phyloP scores from a whole-genome alignment of 495 filamentous ascomycete genomes.

The Penicillium waksmanii region DNA sequence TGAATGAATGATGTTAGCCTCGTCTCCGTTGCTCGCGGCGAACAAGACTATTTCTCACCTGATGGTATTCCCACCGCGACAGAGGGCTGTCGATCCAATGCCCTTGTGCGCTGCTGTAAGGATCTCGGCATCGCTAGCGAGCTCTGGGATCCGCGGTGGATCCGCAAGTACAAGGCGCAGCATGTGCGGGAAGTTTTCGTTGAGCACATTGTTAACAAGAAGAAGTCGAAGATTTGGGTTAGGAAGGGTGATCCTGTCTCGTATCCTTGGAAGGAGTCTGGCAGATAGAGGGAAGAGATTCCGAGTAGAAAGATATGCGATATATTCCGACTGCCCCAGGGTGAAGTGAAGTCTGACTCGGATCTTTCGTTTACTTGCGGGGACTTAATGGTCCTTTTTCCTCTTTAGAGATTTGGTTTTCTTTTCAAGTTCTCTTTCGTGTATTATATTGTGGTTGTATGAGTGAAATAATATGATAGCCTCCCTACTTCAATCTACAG shows the following conservation, averaged over 20 bases:
- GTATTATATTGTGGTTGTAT: constrained; percentile 12
- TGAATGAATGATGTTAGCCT: constrained; percentile 55
- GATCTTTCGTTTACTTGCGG: no score
- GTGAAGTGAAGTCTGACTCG: no score
- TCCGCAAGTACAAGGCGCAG: constrained; percentile 68
- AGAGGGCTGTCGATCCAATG: constrained; percentile 96
- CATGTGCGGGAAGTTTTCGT: constrained; percentile 78
- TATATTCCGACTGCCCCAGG: background rate
- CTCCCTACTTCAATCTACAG: background rate
- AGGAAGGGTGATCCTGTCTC: constrained; percentile 79
- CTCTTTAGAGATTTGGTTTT: background rate
- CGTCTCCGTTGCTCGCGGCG: constrained; percentile 89
- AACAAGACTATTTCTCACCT: constrained; percentile 91
- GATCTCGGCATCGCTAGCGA: constrained; percentile 94
- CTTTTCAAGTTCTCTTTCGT: background rate
- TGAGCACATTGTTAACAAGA: constrained; percentile 83
- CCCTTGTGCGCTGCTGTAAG: constrained; percentile 95
- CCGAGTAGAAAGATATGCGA: background rate
- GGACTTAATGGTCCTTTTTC: no score
- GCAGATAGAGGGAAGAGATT: constrained; percentile 29
- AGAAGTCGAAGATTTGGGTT: constrained; percentile 83
- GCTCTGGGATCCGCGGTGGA: constrained; percentile 94
- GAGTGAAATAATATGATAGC: background rate
- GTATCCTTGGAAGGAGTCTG: constrained; percentile 79
- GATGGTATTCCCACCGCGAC: constrained; percentile 96